phyloP scores from a whole-genome alignment of 2,329 filamentous ascomycete genomes.

The Dryadomyces sulphureus region DNA sequence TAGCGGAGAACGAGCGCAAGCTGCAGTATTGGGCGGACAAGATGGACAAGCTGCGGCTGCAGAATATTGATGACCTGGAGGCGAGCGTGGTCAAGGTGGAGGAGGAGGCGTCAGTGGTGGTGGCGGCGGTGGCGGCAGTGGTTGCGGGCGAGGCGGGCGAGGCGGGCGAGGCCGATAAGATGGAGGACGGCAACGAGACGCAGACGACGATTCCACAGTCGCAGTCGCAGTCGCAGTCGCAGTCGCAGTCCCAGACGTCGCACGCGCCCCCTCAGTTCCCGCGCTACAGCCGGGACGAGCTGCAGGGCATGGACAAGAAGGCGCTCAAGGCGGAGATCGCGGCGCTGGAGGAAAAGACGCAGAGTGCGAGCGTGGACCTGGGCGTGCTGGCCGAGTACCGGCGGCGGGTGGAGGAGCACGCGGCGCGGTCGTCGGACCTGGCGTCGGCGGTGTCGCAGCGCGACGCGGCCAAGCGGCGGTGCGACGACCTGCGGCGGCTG shows the following conservation, averaged over 20 bases:
- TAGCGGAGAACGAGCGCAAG: conserved; percentile 74
- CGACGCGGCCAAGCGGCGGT: conserved; percentile 79
- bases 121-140: not conserved
- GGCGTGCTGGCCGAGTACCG: conserved; percentile 44
- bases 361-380: conserved; percentile 77
- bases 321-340: conserved; percentile 47
- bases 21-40: conserved; percentile 83
- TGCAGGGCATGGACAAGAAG: conserved; percentile 50
- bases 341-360: conserved; percentile 52
- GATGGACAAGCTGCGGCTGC: conserved; percentile 65
- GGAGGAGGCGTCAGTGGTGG: not conserved
- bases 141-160: not conserved
- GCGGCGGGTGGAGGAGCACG: conserved; percentile 24
- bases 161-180: conserved; percentile 5
- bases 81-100: conserved; percentile 18
- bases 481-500: conserved; percentile 79
- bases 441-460: conserved; percentile 62
- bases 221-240: no score
- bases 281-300: conserved; percentile 58
- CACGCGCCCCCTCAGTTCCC: conserved; percentile 44
- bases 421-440: conserved; percentile 55
- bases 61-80: conserved; percentile 60
- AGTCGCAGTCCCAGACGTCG: no score
- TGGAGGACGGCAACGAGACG: not conserved
- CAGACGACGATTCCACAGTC: no score